Conservation (phyloP, 1,139 yeast genomes). For the Geotrichum aggregatum region DNA sequence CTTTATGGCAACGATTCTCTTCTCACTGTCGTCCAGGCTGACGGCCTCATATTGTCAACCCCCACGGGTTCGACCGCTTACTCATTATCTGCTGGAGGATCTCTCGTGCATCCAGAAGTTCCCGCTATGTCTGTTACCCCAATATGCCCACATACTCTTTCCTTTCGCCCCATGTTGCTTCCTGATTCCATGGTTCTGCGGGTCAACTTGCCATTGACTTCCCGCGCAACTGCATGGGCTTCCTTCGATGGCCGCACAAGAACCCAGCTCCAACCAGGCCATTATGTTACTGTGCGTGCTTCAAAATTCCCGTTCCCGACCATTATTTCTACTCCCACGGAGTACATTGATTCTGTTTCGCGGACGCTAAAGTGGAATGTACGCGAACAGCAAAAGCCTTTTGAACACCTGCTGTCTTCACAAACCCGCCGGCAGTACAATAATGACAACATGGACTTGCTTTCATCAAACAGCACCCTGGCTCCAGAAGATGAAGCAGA, state of each 20-base stretch:
- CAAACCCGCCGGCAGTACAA: constrained; percentile 15
- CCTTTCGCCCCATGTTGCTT: constrained; percentile 78
- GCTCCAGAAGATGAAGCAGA: constrained; percentile 6
- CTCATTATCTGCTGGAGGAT: constrained; percentile 85
- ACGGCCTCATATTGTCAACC: constrained; percentile 81
- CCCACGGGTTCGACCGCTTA: constrained; percentile 94
- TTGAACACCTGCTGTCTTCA: constrained; percentile 31
- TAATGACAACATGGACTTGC: constrained; percentile 13
- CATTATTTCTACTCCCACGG: constrained; percentile 67
- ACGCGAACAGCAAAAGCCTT: constrained; percentile 76
- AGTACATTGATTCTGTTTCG: constrained; percentile 78
- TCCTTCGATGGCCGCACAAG: constrained; percentile 82
- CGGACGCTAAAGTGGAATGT: constrained; percentile 83
- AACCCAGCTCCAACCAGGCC: constrained; percentile 65
- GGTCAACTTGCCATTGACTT: constrained; percentile 68
- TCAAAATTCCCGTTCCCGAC: constrained; percentile 85
- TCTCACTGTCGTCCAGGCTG: constrained; percentile 84
- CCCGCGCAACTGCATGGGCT: constrained; percentile 82
- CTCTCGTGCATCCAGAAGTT: constrained; percentile 84
- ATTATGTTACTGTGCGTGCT: constrained; percentile 72
- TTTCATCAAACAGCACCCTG: constrained; percentile 7
- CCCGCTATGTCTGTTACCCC: constrained; percentile 88
- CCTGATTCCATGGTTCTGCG: constrained; percentile 82
- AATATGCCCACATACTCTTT: constrained; percentile 84
- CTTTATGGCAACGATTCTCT: constrained; percentile 76